Conservation (phyloP, 2,329 filamentous ascomycete species). For the Pestalotiopsis sp. region DNA sequence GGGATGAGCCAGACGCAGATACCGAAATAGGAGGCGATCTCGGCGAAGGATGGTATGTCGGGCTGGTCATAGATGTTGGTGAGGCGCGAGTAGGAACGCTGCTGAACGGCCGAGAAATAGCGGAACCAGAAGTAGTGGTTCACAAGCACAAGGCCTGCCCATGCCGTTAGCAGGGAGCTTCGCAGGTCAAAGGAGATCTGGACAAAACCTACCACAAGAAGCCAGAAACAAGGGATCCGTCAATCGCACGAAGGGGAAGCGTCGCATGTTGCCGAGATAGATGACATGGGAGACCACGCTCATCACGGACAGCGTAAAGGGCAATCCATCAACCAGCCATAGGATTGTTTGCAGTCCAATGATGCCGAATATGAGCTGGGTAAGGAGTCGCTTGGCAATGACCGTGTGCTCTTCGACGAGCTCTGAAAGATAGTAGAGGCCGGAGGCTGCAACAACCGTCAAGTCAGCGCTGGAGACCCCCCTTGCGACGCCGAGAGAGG, state of each 20-base stretch:
- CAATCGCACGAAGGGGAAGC: slow-evolving; percentile 78
- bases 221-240: slow-evolving; percentile 83
- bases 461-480: neutral
- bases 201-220: slow-evolving; percentile 69
- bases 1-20: slow-evolving; percentile 96
- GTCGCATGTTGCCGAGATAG: slow-evolving; percentile 83
- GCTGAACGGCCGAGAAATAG: slow-evolving; percentile 75
- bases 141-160: slow-evolving; percentile 74
- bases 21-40: slow-evolving; percentile 95
- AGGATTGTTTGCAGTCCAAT: slow-evolving; percentile 76
- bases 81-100: slow-evolving; percentile 58
- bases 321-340: slow-evolving; percentile 83
- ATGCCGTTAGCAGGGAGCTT: slow-evolving; percentile 21
- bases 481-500: neutral
- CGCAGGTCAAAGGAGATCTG: neutral
- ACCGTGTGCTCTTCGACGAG: slow-evolving; percentile 98
- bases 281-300: slow-evolving; percentile 81
- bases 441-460: slow-evolving; percentile 69
- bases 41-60: slow-evolving; percentile 79
- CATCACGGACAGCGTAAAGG: slow-evolving; percentile 72
- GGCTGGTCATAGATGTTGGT: slow-evolving; percentile 65
- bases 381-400: slow-evolving; percentile 83
- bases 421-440: slow-evolving; percentile 97
- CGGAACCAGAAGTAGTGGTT: slow-evolving; percentile 98
- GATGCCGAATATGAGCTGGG: slow-evolving; percentile 80